Evolutionary conservation across 1,284 basidiomycete species (phyloP).

Genomic region (Moniliophthora roreri): DNA sequence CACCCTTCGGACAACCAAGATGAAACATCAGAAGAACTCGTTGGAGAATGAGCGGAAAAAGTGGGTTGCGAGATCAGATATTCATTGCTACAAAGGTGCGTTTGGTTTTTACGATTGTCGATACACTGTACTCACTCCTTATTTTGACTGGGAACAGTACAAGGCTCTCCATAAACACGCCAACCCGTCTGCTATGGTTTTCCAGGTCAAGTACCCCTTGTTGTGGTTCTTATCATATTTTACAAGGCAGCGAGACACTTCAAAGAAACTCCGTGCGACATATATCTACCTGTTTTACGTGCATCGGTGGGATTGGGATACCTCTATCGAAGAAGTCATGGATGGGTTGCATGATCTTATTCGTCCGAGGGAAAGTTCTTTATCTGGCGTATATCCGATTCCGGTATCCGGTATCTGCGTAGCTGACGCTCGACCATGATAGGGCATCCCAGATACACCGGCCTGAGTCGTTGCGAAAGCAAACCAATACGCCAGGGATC

Average conservation of each 20-base stretch:
- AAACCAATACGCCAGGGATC: slow-evolving; percentile 50
- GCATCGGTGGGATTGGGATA: slow-evolving; percentile 55
- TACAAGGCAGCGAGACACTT: slow-evolving; percentile 40
- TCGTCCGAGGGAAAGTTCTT: slow-evolving; percentile 43
- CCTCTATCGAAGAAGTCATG: slow-evolving; percentile 59
- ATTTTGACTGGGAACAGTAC: slow-evolving; percentile 12
- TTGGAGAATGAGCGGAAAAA: slow-evolving; percentile 15
- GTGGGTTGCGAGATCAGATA: slow-evolving; percentile 11
- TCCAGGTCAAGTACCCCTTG: slow-evolving; percentile 37
- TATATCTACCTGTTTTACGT: slow-evolving; percentile 57
- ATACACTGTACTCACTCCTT: not conserved
- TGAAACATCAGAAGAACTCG: slow-evolving; percentile 11
- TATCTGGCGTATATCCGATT: slow-evolving; percentile 37
- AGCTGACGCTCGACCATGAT: not conserved
- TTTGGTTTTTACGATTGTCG: not conserved
- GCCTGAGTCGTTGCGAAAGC: slow-evolving; percentile 49
- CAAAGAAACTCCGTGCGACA: slow-evolving; percentile 56
- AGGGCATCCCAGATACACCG: slow-evolving; percentile 37
- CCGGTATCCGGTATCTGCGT: slow-evolving; percentile 1
- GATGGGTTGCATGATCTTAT: slow-evolving; percentile 45
- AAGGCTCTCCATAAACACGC: slow-evolving; percentile 18
- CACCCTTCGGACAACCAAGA: too few species aligned
- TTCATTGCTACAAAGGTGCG: slow-evolving; percentile 16
- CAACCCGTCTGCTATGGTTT: slow-evolving; percentile 25
- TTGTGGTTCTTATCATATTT: slow-evolving; percentile 46